Evolutionary conservation across 768 basidiomycete species (phyloP), one percentile per base, ranked within the genome.

Genomic region (Agrocybe pediades): DNA sequence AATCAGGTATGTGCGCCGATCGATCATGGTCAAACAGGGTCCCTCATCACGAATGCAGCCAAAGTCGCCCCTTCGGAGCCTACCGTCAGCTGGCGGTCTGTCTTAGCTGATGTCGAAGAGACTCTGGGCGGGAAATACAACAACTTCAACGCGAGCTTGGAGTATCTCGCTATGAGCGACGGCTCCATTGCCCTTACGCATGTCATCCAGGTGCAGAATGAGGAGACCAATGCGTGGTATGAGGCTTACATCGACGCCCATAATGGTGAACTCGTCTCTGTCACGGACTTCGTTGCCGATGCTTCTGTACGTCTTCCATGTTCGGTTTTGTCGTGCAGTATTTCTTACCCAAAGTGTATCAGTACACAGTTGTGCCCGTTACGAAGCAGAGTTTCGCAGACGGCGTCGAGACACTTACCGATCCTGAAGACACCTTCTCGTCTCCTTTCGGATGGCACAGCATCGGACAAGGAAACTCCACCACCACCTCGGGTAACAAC

Each of bases 231-330:
- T 43, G 71, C 72, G n/a, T 83, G 79, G 80, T 75, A 74, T 56
- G 81, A 84, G 66, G 82, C 80, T 1, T 81, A 78, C 55, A 75
- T 84, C 49, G 82, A 83, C 52, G 82, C 78, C 13, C 76, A 78
- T 51, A 66, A 71, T 24, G 77, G 77, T 7, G 71, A 76, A 42
- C 60, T 83, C 44, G 60, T 79, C 16, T 70, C 74, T 20, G 70
- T 79, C 24, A 77, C 78, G 49, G 78, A 84, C 61, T 83, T 81
- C 62, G 80, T 75, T n/a, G 65, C 72, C 42, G 61, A 74, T 53
- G 71, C 73, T 19, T 71, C 77, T 19, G 72, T 74, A 44, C 58
- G 72, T 64, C 20, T 11, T 41, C n/a, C n/a, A n/a, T n/a, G n/a
- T 41, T 40, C 43, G 2, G 17, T 51, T 19, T 26, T 19, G 2